Conservation (phyloP, 2,329 filamentous ascomycete genomes). For the Aspergillus phoenicis region DNA sequence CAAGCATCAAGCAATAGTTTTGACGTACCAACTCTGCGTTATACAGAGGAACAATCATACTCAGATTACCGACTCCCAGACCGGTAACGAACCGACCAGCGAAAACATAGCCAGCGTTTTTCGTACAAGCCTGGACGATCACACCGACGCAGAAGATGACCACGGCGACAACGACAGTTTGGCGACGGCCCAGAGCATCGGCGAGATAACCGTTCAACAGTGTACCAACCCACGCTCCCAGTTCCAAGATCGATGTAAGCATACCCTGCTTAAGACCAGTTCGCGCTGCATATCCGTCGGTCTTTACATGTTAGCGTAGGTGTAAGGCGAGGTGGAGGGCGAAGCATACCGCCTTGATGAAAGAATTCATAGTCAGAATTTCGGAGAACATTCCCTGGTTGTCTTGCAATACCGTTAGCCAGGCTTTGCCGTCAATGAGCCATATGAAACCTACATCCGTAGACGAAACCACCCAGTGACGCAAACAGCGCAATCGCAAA, state of each 20-base stretch:
- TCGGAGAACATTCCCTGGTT: constrained; percentile 79
- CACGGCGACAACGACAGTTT: constrained; percentile 38
- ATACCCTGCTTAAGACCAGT: constrained; percentile 35
- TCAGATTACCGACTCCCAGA: constrained; percentile 46
- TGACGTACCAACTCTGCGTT: constrained; percentile 36
- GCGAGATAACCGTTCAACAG: constrained; percentile 42
- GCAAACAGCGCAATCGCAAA: constrained; percentile 59
- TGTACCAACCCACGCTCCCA: constrained; percentile 44
- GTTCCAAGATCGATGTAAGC: constrained; percentile 45
- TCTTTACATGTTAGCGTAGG: constrained; percentile 19
- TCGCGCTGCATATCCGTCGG: constrained; percentile 29
- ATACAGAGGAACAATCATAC: constrained; percentile 47
- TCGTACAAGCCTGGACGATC: constrained; percentile 40
- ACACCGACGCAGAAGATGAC: constrained; percentile 41
- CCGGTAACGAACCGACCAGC: constrained; percentile 47
- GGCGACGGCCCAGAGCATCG: constrained; percentile 38
- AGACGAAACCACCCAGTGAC: constrained; percentile 56
- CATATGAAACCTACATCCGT: constrained; percentile 55
- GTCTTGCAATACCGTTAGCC: constrained; percentile 37
- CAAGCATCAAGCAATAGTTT: not conserved
- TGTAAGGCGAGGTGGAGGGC: constrained; percentile 25
- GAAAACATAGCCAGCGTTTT: constrained; percentile 36
- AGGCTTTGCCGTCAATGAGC: too few species aligned
- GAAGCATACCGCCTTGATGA: constrained; percentile 48
- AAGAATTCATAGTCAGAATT: constrained; percentile 57